Evolutionary conservation across 306 rosid species (phyloP), one percentile per base, ranked within the genome.

Genomic region (Cucumis melo): DNA sequence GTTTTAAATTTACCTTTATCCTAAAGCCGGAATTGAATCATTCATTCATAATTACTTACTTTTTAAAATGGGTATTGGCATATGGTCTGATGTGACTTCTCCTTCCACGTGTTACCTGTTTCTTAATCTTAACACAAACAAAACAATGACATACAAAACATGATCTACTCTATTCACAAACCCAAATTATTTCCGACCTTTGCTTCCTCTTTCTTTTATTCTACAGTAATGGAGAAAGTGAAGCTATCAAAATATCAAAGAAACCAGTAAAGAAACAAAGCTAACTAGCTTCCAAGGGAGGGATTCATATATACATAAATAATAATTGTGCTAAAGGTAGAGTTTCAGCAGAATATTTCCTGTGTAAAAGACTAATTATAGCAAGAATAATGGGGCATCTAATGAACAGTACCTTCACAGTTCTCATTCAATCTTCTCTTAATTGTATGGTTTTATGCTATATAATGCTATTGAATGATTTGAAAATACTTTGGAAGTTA

Each of bases 11-110:
- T 82, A 83, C 83, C 88, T 84, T 91, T 86, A 81, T 81, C 85
- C 42, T 79, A 82, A 89, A 80, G 71, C 84, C 88, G 82, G 84
- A 78, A 85, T 62, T 89, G 92, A 91, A 91, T 89, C 89, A 89
- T 91, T 86, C 96, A 83, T 83, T 91, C 96, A 91, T 91, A 85
- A 91, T 91, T 84, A 87, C 91, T 72, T 65, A 85, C 87, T 87
- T 86, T 90, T 83, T 21, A 77, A 46, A 44, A 84, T 77, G 79
- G 84, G 60, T 74, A 77, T 76, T 58, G 57, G 80, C 83, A 80
- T 80, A 81, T 78, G 77, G 80, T 79, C 71, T 32, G 89, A 86
- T 84, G 88, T 85, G 90, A 88, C 88, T 55, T 83, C 4, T 83
- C 78, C 86, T 78, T 65, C 81, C 86, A 86, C 89, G 87, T 84